Evolutionary conservation across 139 green algal genomes (phyloP).

Genomic region (Penium margaritaceum): DNA sequence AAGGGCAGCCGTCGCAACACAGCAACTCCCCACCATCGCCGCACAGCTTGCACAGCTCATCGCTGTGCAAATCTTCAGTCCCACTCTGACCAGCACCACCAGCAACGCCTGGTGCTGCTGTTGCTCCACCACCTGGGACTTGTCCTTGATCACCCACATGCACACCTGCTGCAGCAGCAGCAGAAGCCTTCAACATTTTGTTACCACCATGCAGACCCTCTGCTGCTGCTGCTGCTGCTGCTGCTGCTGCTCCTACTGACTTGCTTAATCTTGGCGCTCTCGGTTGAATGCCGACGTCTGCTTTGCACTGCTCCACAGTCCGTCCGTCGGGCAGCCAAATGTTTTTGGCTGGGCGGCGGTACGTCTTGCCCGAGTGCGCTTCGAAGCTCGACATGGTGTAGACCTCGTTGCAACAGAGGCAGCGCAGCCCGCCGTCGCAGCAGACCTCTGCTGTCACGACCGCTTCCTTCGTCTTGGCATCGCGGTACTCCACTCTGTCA

Average conservation of each 20-base stretch:
- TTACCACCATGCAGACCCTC: neutral
- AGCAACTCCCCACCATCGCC: conserved; percentile 54
- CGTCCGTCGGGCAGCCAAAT: conserved; percentile 37
- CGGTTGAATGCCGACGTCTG: no score
- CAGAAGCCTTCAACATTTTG: no score
- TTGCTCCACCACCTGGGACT: neutral
- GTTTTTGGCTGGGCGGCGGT: conserved; percentile 25
- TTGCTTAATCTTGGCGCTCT: no score
- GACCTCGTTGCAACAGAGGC: conserved; percentile 24
- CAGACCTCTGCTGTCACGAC: no score
- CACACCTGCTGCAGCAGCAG: no score
- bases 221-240: no score
- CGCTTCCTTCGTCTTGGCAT: no score
- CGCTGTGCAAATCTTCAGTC: conserved; percentile 12
- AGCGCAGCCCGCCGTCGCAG: no score
- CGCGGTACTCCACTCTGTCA: no score
- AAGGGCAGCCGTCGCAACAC: conserved; percentile 53
- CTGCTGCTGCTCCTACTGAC: no score
- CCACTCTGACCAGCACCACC: neutral
- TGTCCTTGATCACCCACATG: no score
- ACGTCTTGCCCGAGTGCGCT: conserved; percentile 31
- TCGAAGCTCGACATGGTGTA: conserved; percentile 37
- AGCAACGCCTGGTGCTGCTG: neutral
- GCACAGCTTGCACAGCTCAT: conserved; percentile 54
- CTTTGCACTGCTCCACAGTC: conserved; percentile 14